Percentiles rank a stretch among this genome's conserved stretches.
Conservation (phyloP, 768 basidiomycete genomes). For the Coprinellus micaceus region DNA sequence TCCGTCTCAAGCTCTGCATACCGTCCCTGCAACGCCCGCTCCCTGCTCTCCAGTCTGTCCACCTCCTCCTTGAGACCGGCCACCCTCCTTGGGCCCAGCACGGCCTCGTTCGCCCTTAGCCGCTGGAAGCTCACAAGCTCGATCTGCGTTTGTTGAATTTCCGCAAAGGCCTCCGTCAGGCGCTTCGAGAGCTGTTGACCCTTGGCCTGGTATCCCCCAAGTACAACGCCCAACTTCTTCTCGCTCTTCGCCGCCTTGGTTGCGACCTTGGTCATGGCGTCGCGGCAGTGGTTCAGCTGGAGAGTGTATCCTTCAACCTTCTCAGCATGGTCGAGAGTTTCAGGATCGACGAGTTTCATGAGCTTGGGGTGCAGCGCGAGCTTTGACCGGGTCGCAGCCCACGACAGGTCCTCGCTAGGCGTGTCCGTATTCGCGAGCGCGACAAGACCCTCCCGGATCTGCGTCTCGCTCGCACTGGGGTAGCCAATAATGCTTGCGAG, state of each 20-base stretch:
- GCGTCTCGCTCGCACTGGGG: conserved; percentile 74
- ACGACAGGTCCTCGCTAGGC: conserved; percentile 57
- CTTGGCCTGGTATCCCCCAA: conserved; percentile 90
- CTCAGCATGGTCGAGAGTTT: conserved; percentile 50
- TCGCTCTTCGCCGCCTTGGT: conserved; percentile 79
- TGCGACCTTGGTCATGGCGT: conserved; percentile 76
- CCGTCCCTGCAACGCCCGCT: conserved; percentile 71
- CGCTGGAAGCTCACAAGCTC: conserved; percentile 80
- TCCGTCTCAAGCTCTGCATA: conserved; percentile 83
- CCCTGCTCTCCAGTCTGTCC: conserved; percentile 69
- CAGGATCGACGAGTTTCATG: conserved; percentile 65
- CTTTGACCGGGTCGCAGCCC: conserved; percentile 64
- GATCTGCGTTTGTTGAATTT: conserved; percentile 59
- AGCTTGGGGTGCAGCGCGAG: conserved; percentile 59
- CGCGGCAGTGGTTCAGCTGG: conserved; percentile 59
- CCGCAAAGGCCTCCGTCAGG: conserved; percentile 63
- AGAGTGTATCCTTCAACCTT: conserved; percentile 62
- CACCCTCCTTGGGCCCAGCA: conserved; percentile 73
- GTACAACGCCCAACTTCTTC: conserved; percentile 81
- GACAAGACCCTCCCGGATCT: conserved; percentile 73
- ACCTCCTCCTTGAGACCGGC: conserved; percentile 86
- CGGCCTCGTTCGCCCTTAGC: conserved; percentile 68
- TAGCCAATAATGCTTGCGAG: conserved; percentile 79
- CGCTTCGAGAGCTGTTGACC: conserved; percentile 63
- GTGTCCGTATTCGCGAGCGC: conserved; percentile 61